Base-by-base conservation (phyloP, 2,329 filamentous ascomycete species). In the Xylaria digitata region DNA sequence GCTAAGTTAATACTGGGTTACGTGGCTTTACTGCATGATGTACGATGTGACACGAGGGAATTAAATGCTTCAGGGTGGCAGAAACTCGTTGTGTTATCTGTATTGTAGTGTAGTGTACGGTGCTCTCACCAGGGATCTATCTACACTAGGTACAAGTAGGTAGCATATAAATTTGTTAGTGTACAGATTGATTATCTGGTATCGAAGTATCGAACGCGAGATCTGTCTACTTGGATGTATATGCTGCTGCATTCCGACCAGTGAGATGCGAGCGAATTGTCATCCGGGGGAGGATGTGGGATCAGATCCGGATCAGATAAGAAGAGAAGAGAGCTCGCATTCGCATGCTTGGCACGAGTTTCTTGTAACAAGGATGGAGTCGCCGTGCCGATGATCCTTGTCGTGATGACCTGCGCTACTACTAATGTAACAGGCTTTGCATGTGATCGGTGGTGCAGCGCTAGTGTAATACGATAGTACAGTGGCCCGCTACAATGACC, bases 301-400 rank as follows among this genome's bases (percentile, higher is more conserved):
- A 70, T 70, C 37, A 40, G 37, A 40, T 40, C 49, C 56, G 59
- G 69, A 71, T 71, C 67, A 64, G 69, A 71, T 70, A 70, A 68
- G 43, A 42, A 52, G 46, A 52, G 43, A 19, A 19, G n/a, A 40
- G 50, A 55, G 42, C 59, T 70, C 62, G 67, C 69, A 70, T 67
- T 71, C 69, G 65, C 63, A 61, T 48, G 54, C 34, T 59, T 63
- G 53, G 46, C 60, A 34, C 26, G 15, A 8, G 37, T 26, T 15
- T 37, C 21, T 21, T 32, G 42, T 32, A 48, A 30, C 56, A 54
- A 61, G 56, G 55, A 15, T 26, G 19, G 46, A 54, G 59, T 15
- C 43, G 54, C 15, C 60, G 60, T 53, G 59, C 42, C 57, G 52
- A 62, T 9, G n/a, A 63, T 59, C 54, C 56, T 34, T 54, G 54